These are phyloP conservation scores for Hebeloma cylindrosporum DNA, from an alignment of 768 basidiomycete species.

Conservation along the genomic window DNA sequence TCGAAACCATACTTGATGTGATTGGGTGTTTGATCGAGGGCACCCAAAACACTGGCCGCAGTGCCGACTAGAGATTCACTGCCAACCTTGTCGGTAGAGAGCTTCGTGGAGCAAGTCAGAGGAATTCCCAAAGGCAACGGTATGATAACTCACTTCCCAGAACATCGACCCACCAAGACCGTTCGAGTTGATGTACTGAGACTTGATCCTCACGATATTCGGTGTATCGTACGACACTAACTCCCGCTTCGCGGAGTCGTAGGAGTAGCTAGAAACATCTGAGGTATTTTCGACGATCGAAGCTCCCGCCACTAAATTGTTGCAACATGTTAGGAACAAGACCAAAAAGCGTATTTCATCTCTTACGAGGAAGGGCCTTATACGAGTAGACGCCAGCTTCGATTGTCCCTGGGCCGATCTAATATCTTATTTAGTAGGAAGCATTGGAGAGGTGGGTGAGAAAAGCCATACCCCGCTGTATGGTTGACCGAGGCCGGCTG, in stretches of 20 bases:
- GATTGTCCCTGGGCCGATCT: constrained; percentile 73
- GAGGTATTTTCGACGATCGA: constrained; percentile 64
- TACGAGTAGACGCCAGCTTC: constrained; percentile 79
- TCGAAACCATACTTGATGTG: constrained; percentile 53
- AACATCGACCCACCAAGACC: constrained; percentile 72
- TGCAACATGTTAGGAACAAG: not conserved
- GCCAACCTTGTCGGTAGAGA: constrained; percentile 62
- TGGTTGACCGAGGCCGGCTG: constrained; percentile 61
- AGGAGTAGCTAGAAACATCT: constrained; percentile 77
- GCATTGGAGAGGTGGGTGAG: not conserved
- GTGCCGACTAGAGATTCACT: constrained; percentile 57
- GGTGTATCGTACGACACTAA: constrained; percentile 80
- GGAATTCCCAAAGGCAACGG: not conserved
- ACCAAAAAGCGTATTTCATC: constrained; percentile 22
- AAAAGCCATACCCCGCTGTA: constrained; percentile 57
- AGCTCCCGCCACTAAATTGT: constrained; percentile 47
- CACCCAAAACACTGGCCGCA: constrained; percentile 45
- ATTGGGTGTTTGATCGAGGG: constrained; percentile 62
- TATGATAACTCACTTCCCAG: constrained; percentile 54
- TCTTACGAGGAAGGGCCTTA: constrained; percentile 58
- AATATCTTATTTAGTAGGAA: not conserved
- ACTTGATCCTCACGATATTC: constrained; percentile 62
- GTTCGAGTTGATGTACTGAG: constrained; percentile 60
- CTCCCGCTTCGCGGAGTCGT: constrained; percentile 63
- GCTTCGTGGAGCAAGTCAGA: constrained; percentile 29